Conservation (phyloP, 2,329 filamentous ascomycete genomes). For the Ophiostoma sp. region DNA sequence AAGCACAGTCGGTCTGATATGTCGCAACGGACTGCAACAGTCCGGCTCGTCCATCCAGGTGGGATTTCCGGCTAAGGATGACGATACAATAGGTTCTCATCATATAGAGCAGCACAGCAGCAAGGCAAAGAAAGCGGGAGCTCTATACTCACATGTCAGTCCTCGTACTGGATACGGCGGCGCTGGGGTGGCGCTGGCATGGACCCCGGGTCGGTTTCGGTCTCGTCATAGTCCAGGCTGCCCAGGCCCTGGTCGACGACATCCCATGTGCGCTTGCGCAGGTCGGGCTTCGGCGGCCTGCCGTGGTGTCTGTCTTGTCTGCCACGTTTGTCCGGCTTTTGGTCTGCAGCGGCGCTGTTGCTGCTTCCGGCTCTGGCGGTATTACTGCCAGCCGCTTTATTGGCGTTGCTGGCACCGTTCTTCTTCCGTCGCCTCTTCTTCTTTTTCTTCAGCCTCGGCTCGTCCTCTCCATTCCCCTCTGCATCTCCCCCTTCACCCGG, state of each 20-base stretch:
- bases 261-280: conserved; percentile 63
- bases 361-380: conserved; percentile 29
- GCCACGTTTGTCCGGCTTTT: conserved; percentile 41
- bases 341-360: conserved; percentile 29
- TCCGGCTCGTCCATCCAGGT: background rate
- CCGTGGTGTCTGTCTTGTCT: background rate
- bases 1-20: too few relatives aligned
- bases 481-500: conserved; percentile 20
- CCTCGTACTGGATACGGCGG: conserved; percentile 45
- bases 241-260: conserved; percentile 57
- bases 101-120: conserved; percentile 43
- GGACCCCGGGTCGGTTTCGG: conserved; percentile 28
- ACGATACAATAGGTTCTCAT: conserved; percentile 84
- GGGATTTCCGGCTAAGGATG: conserved; percentile 86
- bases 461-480: too few relatives aligned
- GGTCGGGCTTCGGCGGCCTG: conserved; percentile 40
- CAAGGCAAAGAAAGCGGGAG: background rate
- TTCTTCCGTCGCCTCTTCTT: conserved; percentile 22
- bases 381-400: conserved; percentile 25
- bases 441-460: conserved; percentile 25
- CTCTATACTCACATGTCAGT: conserved; percentile 28
- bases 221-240: conserved; percentile 55
- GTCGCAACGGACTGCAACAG: too few relatives aligned
- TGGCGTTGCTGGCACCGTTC: conserved; percentile 33
- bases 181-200: conserved; percentile 36